Conservation (phyloP, 2,329 filamentous ascomycete genomes). For the Talaromyces sp. region DNA sequence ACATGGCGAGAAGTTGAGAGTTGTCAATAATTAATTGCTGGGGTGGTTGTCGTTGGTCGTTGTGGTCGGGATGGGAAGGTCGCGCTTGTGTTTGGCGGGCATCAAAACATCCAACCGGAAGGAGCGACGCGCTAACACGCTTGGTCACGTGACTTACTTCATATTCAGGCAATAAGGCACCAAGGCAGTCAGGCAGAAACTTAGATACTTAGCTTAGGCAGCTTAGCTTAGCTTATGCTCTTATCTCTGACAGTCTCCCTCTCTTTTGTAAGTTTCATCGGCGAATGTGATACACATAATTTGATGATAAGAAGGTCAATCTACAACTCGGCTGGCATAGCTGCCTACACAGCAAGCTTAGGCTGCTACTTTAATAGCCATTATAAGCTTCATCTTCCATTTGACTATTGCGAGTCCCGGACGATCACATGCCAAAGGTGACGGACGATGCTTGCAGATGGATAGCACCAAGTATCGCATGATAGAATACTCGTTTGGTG, state of each 20-base stretch:
- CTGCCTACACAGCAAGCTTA: not conserved
- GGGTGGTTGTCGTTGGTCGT: not conserved
- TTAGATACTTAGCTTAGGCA: not conserved
- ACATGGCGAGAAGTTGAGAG: not conserved
- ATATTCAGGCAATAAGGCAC: slow-evolving; percentile 9
- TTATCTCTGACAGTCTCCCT: not conserved
- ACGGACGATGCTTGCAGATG: not conserved
- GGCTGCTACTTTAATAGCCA: not conserved
- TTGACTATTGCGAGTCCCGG: too few relatives aligned
- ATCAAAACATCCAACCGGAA: slow-evolving; percentile 21
- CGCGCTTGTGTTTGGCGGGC: slow-evolving; percentile 13
- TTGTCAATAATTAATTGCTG: not conserved
- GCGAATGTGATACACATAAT: not conserved
- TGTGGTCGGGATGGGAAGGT: not conserved
- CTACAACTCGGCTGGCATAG: not conserved
- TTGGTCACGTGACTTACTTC: slow-evolving; percentile 23
- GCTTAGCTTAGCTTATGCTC: not conserved
- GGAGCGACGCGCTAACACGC: slow-evolving; percentile 20
- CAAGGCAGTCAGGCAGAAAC: not conserved
- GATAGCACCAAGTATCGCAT: not conserved
- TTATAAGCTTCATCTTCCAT: not conserved
- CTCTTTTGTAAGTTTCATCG: not conserved
- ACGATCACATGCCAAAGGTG: slow-evolving; percentile 6
- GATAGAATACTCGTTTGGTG: not conserved
- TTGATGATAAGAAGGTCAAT: not conserved